A percentile compares a stretch with the other conserved stretches of the same genome.
These are phyloP conservation scores for Quercus dentata DNA, from an alignment of 306 rosid species.

Conservation along the genomic window DNA sequence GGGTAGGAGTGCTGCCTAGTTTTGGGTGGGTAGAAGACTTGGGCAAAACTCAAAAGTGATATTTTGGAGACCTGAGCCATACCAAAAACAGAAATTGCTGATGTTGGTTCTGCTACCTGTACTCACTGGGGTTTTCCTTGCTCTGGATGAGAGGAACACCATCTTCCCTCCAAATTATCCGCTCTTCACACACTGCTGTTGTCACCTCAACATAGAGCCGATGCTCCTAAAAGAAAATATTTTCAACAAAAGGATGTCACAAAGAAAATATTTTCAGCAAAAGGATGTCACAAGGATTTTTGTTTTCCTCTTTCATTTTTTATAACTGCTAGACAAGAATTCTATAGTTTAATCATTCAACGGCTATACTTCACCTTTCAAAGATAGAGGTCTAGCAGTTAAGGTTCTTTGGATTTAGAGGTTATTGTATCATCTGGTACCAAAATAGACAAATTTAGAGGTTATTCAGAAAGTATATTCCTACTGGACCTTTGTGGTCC, in stretches of 20 bases:
- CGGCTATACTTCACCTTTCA: not conserved
- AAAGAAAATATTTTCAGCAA: no score
- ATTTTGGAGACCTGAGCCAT: not conserved
- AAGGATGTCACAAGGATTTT: no score
- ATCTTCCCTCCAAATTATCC: conserved; percentile 76
- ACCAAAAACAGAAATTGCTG: not conserved
- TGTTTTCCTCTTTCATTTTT: no score
- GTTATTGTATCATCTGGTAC: not conserved
- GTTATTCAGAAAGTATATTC: not conserved
- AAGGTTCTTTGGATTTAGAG: not conserved
- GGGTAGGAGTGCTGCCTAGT: not conserved
- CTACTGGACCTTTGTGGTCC: not conserved
- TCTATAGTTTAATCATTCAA: not conserved
- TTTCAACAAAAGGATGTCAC: not conserved
- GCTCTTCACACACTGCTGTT: conserved; percentile 76
- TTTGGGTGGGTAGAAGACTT: not conserved
- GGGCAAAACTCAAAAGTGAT: not conserved
- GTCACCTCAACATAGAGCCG: conserved; percentile 63
- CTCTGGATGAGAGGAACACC: conserved; percentile 85
- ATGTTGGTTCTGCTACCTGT: conserved; percentile 19
- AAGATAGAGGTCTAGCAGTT: not conserved
- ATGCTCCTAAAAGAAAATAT: conserved; percentile 57
- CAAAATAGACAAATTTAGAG: not conserved
- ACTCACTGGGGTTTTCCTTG: conserved; percentile 66
- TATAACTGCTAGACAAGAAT: not conserved